A percentile compares a stretch with the other conserved stretches of the same genome.
phyloP scores from a whole-genome alignment of 176 grass and related monocot genomes.

The sorghum (Sorghum bicolor) region Sorghum_bicolor_NCBIv3 NC_012870.2:66510501-66511000 shows the following conservation, averaged over 20 bases:
- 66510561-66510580: background rate
- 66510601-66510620: background rate
- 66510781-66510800: slow-evolving; percentile 62
- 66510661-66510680: background rate
- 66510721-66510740: slow-evolving; percentile 16
- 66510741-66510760: slow-evolving; percentile 69
- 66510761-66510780: slow-evolving; percentile 53
- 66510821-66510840: slow-evolving; percentile 63
- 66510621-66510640: background rate
- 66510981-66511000: background rate
- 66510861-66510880: slow-evolving; percentile 45
- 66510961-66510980: background rate
- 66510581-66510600: background rate
- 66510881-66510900: slow-evolving; percentile 59
- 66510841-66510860: slow-evolving; percentile 64
- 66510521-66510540: background rate
- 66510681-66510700: background rate
- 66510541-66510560: background rate
- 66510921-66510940: slow-evolving; percentile 48
- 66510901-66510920: slow-evolving; percentile 48
- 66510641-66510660: background rate
- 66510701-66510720: background rate
- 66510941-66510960: background rate
- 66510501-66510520: background rate
- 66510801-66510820: slow-evolving; percentile 63